Conservation (phyloP, 2,329 filamentous ascomycete genomes). For the Diplodia sapinea region DNA sequence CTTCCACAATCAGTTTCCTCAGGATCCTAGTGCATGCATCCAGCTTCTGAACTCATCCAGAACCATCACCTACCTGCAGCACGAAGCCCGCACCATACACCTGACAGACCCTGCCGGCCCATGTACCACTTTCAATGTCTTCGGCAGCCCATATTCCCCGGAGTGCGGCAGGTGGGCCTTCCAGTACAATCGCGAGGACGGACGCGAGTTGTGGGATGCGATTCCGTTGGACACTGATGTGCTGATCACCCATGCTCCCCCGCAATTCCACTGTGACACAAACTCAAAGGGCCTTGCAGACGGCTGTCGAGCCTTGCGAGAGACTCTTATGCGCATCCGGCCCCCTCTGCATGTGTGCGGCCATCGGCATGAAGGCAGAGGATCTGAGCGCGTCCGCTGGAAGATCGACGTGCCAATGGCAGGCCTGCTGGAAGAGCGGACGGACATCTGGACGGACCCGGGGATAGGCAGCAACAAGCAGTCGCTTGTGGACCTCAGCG, state of each 20-base stretch:
- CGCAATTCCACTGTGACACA: conserved; percentile 63
- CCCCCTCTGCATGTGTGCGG: conserved; percentile 72
- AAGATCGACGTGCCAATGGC: conserved; percentile 44
- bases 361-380: conserved; percentile 73
- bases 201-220: conserved; percentile 61
- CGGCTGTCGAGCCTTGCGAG: conserved; percentile 67
- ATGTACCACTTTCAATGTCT: conserved; percentile 67
- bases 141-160: conserved; percentile 72
- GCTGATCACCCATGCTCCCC: conserved; percentile 73
- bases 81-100: conserved; percentile 61
- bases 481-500: conserved; percentile 67
- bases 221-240: conserved; percentile 69
- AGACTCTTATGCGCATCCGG: conserved; percentile 64
- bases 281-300: conserved; percentile 37
- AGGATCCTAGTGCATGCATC: conserved; percentile 62
- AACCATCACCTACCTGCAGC: conserved; percentile 68
- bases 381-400: conserved; percentile 69
- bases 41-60: conserved; percentile 57
- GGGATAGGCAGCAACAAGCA: conserved; percentile 64
- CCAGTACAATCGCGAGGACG: conserved; percentile 59
- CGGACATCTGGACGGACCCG: conserved; percentile 65
- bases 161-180: conserved; percentile 68
- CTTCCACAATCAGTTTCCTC: conserved; percentile 63
- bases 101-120: conserved; percentile 63
- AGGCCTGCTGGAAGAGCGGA: conserved; percentile 53